Conservation (phyloP, 1,284 basidiomycete species). For the Marasmius oreades region DNA sequence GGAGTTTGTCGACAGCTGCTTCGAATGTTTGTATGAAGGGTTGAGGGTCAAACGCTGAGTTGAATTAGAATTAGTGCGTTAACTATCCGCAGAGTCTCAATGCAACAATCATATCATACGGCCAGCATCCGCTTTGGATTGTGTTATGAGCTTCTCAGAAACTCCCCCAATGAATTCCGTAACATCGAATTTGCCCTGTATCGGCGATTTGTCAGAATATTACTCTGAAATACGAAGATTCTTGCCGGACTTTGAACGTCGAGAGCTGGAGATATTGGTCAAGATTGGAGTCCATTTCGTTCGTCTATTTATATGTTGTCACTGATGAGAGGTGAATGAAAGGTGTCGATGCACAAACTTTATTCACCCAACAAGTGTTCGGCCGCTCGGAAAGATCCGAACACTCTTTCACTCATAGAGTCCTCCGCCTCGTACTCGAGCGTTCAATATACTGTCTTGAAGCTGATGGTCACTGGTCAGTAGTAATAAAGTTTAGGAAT, state of each 20-base stretch:
- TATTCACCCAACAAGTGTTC: no score
- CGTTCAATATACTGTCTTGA: no score
- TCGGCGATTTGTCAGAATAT: neutral
- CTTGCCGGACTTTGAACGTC: slow-evolving; percentile 57
- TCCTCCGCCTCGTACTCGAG: no score
- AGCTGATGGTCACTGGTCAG: no score
- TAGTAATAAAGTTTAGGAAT: no score
- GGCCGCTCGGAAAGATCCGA: no score
- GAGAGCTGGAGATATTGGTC: slow-evolving; percentile 57
- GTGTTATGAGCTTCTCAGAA: slow-evolving; percentile 82
- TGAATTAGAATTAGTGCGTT: slow-evolving; percentile 2
- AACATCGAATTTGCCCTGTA: slow-evolving; percentile 85
- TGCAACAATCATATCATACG: slow-evolving; percentile 47
- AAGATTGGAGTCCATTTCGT: slow-evolving; percentile 8
- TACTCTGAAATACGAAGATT: neutral
- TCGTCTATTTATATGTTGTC: neutral
- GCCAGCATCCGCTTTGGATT: slow-evolving; percentile 79
- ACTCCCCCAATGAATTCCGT: slow-evolving; percentile 86
- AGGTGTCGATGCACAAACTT: no score
- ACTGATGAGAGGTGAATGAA: no score
- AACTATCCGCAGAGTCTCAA: neutral
- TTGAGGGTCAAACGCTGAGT: slow-evolving; percentile 85
- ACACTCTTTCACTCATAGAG: no score
- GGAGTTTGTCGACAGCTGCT: slow-evolving; percentile 82
- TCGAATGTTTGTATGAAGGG: slow-evolving; percentile 94